Conservation (phyloP, 169 alveolate species). For the Cryptosporidium ubiquitum region DNA sequence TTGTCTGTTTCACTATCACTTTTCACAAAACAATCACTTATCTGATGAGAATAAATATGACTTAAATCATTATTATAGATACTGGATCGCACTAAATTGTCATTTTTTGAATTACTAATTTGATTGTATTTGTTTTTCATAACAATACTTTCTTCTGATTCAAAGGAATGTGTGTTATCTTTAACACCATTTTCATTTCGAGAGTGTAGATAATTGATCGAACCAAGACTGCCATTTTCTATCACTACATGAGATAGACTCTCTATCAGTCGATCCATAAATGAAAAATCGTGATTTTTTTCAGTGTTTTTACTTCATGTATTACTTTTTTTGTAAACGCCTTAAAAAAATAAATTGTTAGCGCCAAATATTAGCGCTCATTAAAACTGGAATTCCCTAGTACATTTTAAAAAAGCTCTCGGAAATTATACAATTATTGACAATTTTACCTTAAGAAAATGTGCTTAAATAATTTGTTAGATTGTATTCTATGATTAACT, state of each 20-base stretch:
- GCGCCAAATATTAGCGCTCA: conserved; percentile 9
- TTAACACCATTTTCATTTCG: background rate
- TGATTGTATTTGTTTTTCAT: background rate
- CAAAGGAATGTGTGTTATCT: conserved; percentile 1
- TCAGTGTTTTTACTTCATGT: background rate
- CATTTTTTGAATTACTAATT: background rate
- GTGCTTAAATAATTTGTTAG: background rate
- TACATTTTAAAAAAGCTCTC: background rate
- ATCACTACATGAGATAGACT: conserved; percentile 55
- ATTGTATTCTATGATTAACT: background rate
- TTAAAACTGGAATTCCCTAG: background rate
- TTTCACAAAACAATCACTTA: background rate
- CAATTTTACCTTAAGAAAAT: background rate
- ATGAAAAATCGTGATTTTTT: background rate
- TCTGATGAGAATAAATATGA: background rate
- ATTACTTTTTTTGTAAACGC: background rate
- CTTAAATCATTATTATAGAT: background rate
- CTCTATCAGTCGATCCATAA: conserved; percentile 59
- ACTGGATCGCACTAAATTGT: background rate
- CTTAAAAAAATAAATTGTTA: background rate
- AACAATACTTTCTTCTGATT: background rate
- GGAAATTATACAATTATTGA: background rate
- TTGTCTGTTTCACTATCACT: background rate
- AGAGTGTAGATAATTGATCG: background rate
- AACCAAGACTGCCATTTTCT: background rate